Base-by-base conservation (phyloP, 371 early-diverging fungal species). In the Mortierella sp. region DNA sequence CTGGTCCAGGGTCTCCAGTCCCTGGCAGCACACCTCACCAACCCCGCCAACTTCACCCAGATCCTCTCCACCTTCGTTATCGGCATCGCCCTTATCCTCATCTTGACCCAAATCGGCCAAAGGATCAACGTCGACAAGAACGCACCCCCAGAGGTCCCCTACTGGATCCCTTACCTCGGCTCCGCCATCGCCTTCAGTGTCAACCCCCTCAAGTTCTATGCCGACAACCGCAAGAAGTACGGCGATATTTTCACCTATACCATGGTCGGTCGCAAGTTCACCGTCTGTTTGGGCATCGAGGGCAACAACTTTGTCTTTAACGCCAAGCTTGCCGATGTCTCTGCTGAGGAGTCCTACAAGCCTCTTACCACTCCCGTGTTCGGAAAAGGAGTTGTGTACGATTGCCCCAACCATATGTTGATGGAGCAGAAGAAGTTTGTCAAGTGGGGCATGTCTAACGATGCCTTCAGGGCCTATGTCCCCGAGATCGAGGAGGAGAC, bases 401-500 rank as follows among this genome's bases (percentile, higher is more conserved):
- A 98, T 90, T 97, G 96, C 71, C 95, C 95, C 38, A 98, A 98
- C 90, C 84, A 92, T 76, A 91, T 96, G 74, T 94, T 99, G 83
- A 98, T 99, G 97, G 98, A 99, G 88, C 99, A 99, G 90, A 99
- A 99, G 90, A 95, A 91, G 95, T 97, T 99, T 84, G 95, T 97
- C 89, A 99, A 99, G 92, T 94, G 96, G 78, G 96, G 97, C 76
- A 90, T 99, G 81, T 94, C 96, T 77, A 93, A 93, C 74, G 95
- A 97, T 41, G 95, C 94, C 82, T 96, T 99, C 91, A 93, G 95
- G 74, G 87, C 93, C 58, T 98, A 98, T 89, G 95, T 98, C 41
- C 96, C 97, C 72, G 93, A 97, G 88, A 95, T 98, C 80, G 92
- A 93, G 35, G 91, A 96, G 76, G 99, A 99, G 89, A 93, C 95